Conservation (phyloP, 768 basidiomycete species). For the Tricholoma sp. region DNA sequence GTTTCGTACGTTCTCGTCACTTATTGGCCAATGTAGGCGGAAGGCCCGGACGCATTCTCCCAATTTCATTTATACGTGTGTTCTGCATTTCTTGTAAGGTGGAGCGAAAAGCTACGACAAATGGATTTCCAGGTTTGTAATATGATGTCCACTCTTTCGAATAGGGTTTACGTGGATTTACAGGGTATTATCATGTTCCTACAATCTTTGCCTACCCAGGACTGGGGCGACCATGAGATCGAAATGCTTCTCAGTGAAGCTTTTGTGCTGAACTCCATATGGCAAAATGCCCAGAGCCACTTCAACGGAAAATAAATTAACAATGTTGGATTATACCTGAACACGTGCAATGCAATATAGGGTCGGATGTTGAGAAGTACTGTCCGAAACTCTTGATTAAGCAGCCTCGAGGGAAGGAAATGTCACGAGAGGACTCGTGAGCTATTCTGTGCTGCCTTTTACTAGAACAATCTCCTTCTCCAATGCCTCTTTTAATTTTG, state of each 20-base stretch:
- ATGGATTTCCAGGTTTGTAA: constrained; percentile 92
- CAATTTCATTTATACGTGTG: constrained; percentile 99
- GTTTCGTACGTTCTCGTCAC: background rate
- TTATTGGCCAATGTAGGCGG: constrained; percentile 55
- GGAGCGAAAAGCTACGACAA: constrained; percentile 87
- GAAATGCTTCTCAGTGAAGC: constrained; percentile 95
- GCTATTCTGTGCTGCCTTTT: constrained; percentile 30
- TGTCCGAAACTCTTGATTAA: background rate
- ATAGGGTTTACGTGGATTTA: constrained; percentile 1
- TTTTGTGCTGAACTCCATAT: constrained; percentile 88
- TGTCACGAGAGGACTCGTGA: background rate
- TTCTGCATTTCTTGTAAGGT: constrained; percentile 92
- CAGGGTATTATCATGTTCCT: constrained; percentile 99
- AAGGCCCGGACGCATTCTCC: constrained; percentile 96
- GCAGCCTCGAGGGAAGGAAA: background rate
- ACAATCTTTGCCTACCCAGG: constrained; percentile 85
- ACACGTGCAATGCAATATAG: background rate
- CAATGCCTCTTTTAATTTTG: constrained; percentile 50
- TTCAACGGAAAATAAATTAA: constrained; percentile 50
- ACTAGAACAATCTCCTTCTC: constrained; percentile 57
- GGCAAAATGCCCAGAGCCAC: constrained; percentile 91
- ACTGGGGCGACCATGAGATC: constrained; percentile 94
- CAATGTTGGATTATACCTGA: constrained; percentile 2
- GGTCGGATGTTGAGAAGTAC: background rate
- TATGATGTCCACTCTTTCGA: background rate